Base-by-base conservation (phyloP, 2,329 filamentous ascomycete genomes). In the Calonectria pseudoreteaudii region DNA sequence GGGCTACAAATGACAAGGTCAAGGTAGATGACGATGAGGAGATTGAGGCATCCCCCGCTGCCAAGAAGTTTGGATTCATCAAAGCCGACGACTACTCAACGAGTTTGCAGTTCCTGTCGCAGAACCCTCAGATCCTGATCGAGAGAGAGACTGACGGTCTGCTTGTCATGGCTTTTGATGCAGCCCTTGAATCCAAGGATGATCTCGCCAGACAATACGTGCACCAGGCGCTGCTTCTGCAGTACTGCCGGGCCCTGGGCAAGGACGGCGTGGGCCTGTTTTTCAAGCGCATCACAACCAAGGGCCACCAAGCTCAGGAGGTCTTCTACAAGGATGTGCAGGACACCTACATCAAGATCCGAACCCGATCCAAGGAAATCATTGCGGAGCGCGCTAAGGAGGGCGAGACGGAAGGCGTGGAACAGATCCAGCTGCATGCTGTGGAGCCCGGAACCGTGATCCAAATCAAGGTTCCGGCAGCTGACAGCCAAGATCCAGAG, bases 351-450 rank as follows among this genome's bases (percentile, higher is more conserved):
- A 88, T 89, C 80, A 92, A 93, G 68, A 98, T 99, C 84, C 92
- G 92, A 80, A 92, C 89, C 31, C 92, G 97, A 62, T 92, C 94
- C 1, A 89, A 90, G 9, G 94, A 97, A 84, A 93, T 98, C 76
- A 84, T 89, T 69, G 85, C 86, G 23, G 86, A 91, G 84, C 84
- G 88, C 74, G 88, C 87, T 20, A 87, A 86, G 75, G 88, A 90
- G 68, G 86, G 83, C 4, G 87, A 84, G 50, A 85, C 86, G 73
- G 94, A 93, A 49, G 95, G 93, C 26, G 94, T 98, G 13, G 97
- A 99, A 87, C 96, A 98, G 85, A 99, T 99, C 79, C 97, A 99
- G 85, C 90, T 99, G 60, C 97, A 99, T 83, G 96, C 97, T 18
- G 96, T 99, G 14, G 95, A 98, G 84, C 96, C 96, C 0, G 94